phyloP scores from a whole-genome alignment of 495 filamentous ascomycete genomes.

The Tuber indicum region DNA sequence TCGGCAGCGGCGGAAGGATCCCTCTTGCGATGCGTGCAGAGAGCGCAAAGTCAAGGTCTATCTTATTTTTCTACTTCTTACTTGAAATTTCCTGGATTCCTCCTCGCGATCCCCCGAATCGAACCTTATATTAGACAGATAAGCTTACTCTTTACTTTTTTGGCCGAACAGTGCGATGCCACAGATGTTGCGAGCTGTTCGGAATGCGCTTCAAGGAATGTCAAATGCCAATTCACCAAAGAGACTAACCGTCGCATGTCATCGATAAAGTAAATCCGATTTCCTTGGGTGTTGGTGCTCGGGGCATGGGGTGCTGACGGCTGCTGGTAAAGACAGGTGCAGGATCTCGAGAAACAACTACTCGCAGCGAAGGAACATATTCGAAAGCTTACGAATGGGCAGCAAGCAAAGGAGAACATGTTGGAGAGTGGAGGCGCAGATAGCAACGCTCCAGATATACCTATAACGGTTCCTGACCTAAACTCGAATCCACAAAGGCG shows the following conservation, averaged over 20 bases:
- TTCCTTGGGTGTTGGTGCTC: conserved; percentile 3
- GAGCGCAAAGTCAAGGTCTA: conserved; percentile 91
- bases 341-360: conserved; percentile 92
- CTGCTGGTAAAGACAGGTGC: conserved; percentile 61
- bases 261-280: conserved; percentile 70
- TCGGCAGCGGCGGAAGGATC: conserved; percentile 88
- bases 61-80: conserved; percentile 23
- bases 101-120: background rate
- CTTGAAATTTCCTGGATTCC: background rate
- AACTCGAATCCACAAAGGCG: conserved; percentile 57
- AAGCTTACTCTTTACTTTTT: conserved; percentile 20
- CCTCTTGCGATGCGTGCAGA: conserved; percentile 94
- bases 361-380: conserved; percentile 51
- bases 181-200: conserved; percentile 94
- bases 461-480: conserved; percentile 57
- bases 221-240: conserved; percentile 98
- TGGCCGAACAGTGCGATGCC: conserved; percentile 68
- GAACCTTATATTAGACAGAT: conserved; percentile 13
- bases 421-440: conserved; percentile 49
- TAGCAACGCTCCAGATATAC: conserved; percentile 50
- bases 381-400: conserved; percentile 30
- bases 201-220: conserved; percentile 88
- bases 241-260: conserved; percentile 99
- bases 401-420: conserved; percentile 38
- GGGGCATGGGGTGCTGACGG: conserved; percentile 3